These are phyloP conservation scores for Cutaneotrichosporon arboriforme DNA, from an alignment of 1,284 basidiomycete genomes.

Conservation along the genomic window DNA sequence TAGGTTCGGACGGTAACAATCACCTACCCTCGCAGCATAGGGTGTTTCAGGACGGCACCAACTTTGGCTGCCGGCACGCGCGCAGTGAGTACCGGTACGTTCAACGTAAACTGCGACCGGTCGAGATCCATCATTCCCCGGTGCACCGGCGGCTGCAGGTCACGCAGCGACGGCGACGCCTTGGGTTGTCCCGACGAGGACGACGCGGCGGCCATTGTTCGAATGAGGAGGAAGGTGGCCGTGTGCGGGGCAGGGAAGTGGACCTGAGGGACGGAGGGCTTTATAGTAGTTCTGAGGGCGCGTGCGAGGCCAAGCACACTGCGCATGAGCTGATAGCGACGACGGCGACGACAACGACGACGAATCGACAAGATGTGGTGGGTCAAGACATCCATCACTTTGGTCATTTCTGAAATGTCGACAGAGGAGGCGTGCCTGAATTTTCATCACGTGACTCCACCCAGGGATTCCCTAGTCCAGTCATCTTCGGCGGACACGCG, in stretches of 20 bases:
- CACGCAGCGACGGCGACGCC: slow-evolving; percentile 5
- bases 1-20: not conserved
- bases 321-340: not conserved
- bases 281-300: too few species aligned
- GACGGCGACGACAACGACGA: not conserved
- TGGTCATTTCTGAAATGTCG: not conserved
- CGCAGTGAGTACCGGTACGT: slow-evolving; percentile 61
- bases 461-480: too few species aligned
- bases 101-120: slow-evolving; percentile 59
- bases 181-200: not conserved
- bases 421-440: too few species aligned
- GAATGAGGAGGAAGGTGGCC: too few species aligned
- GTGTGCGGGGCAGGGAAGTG: not conserved
- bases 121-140: slow-evolving; percentile 53
- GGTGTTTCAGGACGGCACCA: slow-evolving; percentile 56
- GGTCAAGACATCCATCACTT: too few species aligned
- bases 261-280: not conserved
- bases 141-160: slow-evolving; percentile 34
- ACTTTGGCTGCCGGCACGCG: slow-evolving; percentile 59
- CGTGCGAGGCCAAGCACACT: not conserved
- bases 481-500: too few species aligned
- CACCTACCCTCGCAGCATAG: slow-evolving; percentile 57
- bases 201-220: not conserved
- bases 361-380: not conserved
- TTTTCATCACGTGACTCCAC: too few species aligned